Percentiles rank a stretch among this genome's conserved stretches.
Conservation (phyloP, 805 yeast genomes). For the Phaffomyces antillensis region DNA sequence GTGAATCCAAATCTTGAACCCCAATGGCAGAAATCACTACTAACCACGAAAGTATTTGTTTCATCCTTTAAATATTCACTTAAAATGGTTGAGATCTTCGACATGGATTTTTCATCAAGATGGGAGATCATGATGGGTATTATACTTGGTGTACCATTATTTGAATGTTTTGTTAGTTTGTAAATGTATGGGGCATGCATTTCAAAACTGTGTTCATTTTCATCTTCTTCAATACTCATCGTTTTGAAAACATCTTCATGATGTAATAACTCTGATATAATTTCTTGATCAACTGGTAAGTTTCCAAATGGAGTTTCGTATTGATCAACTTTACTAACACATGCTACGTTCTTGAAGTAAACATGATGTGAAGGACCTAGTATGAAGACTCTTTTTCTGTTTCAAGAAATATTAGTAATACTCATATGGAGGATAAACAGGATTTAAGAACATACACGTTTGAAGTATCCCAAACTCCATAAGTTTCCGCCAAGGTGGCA, state of each 20-base stretch:
- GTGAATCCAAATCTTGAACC: constrained; percentile 59
- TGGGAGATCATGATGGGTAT: constrained; percentile 80
- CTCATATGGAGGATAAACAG: background rate
- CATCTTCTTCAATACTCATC: constrained; percentile 59
- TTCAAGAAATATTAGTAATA: background rate
- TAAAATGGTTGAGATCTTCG: constrained; percentile 41
- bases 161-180: constrained; percentile 33
- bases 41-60: constrained; percentile 63
- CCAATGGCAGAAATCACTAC: constrained; percentile 97
- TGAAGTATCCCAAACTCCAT: constrained; percentile 57
- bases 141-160: constrained; percentile 37
- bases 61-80: constrained; percentile 47
- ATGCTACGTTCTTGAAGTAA: constrained; percentile 57
- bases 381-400: constrained; percentile 58
- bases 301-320: constrained; percentile 84
- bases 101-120: constrained; percentile 35
- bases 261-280: constrained; percentile 31
- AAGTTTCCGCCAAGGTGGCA: constrained; percentile 66
- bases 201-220: constrained; percentile 87
- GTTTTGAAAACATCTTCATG: constrained; percentile 37
- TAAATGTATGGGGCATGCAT: constrained; percentile 83
- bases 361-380: constrained; percentile 94
- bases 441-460: constrained; percentile 25
- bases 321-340: constrained; percentile 41
- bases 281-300: constrained; percentile 54